Evolutionary conservation across 495 filamentous ascomycete genomes (phyloP).

Genomic region (Aspergillus funiculosus): DNA sequence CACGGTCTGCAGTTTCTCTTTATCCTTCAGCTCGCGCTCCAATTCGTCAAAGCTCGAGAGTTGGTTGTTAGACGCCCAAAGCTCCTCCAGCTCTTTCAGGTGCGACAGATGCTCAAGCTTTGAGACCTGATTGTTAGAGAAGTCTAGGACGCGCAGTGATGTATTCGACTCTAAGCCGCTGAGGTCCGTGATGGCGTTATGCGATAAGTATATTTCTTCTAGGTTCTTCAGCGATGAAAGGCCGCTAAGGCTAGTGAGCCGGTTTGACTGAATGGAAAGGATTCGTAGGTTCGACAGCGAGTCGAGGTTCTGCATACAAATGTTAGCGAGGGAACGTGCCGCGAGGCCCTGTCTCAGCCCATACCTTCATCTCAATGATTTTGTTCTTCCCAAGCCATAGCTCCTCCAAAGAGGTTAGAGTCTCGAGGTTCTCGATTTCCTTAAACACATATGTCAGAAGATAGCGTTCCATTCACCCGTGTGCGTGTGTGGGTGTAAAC

Average conservation of each 20-base stretch:
- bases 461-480: background rate
- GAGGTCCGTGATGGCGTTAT: slow-evolving; percentile 82
- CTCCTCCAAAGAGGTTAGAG: slow-evolving; percentile 67
- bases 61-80: slow-evolving; percentile 92
- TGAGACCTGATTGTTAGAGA: slow-evolving; percentile 81
- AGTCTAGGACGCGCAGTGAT: slow-evolving; percentile 72
- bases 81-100: slow-evolving; percentile 70
- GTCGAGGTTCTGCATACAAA: slow-evolving; percentile 49
- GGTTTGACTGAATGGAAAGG: slow-evolving; percentile 95
- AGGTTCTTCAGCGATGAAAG: slow-evolving; percentile 68
- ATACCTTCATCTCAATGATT: slow-evolving; percentile 74
- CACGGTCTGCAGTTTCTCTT: slow-evolving; percentile 77
- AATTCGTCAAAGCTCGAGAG: slow-evolving; percentile 75
- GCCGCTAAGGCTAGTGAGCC: slow-evolving; percentile 73
- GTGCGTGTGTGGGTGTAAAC: too few relatives aligned
- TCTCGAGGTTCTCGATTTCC: slow-evolving; percentile 84
- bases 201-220: slow-evolving; percentile 96
- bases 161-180: slow-evolving; percentile 66
- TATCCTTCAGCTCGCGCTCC: slow-evolving; percentile 70
- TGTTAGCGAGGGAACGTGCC: background rate
- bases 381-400: slow-evolving; percentile 99
- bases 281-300: slow-evolving; percentile 74
- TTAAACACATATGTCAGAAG: slow-evolving; percentile 24
- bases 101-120: slow-evolving; percentile 66
- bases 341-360: too few relatives aligned